phyloP scores from a whole-genome alignment of 495 filamentous ascomycete genomes.

The Neurospora sublineolata region DNA sequence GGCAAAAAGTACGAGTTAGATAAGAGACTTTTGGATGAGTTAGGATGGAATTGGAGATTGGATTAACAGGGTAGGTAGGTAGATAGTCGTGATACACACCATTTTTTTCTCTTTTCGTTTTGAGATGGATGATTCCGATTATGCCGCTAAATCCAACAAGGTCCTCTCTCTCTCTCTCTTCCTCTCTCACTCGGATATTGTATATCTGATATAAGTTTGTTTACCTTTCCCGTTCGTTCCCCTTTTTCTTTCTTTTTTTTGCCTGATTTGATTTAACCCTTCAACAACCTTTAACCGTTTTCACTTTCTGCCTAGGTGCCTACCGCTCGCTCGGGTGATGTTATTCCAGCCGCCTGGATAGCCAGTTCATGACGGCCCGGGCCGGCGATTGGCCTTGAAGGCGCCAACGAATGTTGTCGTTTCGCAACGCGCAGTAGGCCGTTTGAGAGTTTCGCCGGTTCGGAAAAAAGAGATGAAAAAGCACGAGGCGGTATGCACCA shows the following conservation, averaged over 20 bases:
- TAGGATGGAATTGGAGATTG: background rate
- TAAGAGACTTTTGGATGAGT: background rate
- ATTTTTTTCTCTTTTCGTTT: background rate
- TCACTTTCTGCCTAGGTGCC: background rate
- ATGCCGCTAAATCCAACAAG: background rate
- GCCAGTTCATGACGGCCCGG: conserved; percentile 22
- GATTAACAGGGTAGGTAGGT: background rate
- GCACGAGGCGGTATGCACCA: background rate
- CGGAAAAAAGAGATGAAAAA: background rate
- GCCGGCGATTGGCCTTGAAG: background rate
- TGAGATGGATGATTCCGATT: background rate
- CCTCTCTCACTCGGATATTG: background rate
- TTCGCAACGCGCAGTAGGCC: background rate
- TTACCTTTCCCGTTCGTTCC: background rate
- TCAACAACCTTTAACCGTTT: background rate
- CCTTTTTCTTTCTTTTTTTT: background rate
- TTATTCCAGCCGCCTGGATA: conserved; percentile 14
- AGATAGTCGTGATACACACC: background rate
- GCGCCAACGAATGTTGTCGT: background rate
- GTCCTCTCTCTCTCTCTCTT: background rate
- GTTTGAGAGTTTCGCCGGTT: background rate
- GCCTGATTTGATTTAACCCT: background rate
- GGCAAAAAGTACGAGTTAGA: background rate
- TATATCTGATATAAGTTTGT: background rate
- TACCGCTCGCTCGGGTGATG: background rate